phyloP scores from a whole-genome alignment of 2,329 filamentous ascomycete genomes.

The Knoxdaviesia proteae region DNA sequence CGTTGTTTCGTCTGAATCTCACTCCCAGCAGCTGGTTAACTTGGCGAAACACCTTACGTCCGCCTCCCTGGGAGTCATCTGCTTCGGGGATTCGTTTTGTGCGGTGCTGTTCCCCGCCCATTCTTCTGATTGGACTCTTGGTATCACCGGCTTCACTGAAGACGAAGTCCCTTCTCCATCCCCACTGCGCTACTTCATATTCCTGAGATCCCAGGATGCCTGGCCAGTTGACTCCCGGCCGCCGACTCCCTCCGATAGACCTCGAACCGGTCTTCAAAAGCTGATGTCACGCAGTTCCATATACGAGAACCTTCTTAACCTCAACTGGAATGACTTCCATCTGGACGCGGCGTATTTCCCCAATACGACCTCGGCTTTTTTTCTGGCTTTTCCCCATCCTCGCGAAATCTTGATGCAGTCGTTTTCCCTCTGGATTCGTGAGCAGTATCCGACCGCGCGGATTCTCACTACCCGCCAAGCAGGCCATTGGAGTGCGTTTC shows the following conservation, averaged over 20 bases:
- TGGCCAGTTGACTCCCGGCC: no score
- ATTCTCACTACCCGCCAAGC: slow-evolving; percentile 18
- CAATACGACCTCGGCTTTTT: slow-evolving; percentile 17
- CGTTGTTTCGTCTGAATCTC: slow-evolving; percentile 2
- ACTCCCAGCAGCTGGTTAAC: slow-evolving; percentile 7
- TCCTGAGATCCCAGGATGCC: no score
- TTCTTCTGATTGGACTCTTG: no score
- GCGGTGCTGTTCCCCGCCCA: no score
- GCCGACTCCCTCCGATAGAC: no score
- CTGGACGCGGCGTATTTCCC: slow-evolving; percentile 2
- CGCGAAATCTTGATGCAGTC: slow-evolving; percentile 14
- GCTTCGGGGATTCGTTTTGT: slow-evolving; percentile 6
- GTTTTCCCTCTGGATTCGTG: slow-evolving; percentile 23
- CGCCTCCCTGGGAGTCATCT: slow-evolving; percentile 16
- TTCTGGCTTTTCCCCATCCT: slow-evolving; percentile 25
- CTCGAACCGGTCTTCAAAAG: no score
- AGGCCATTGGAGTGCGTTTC: slow-evolving; percentile 27
- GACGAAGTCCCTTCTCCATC: no score
- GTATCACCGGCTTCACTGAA: no score
- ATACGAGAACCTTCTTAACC: slow-evolving; percentile 11
- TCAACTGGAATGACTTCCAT: slow-evolving; percentile 13
- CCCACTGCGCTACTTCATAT: no score
- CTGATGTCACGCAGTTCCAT: slow-evolving; percentile 7
- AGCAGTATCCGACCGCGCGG: slow-evolving; percentile 16
- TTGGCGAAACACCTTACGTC: slow-evolving; percentile 15